These are phyloP conservation scores for Backusella tarrabulga DNA, from an alignment of 192 early-diverging fungal species.

Conservation along the genomic window DNA sequence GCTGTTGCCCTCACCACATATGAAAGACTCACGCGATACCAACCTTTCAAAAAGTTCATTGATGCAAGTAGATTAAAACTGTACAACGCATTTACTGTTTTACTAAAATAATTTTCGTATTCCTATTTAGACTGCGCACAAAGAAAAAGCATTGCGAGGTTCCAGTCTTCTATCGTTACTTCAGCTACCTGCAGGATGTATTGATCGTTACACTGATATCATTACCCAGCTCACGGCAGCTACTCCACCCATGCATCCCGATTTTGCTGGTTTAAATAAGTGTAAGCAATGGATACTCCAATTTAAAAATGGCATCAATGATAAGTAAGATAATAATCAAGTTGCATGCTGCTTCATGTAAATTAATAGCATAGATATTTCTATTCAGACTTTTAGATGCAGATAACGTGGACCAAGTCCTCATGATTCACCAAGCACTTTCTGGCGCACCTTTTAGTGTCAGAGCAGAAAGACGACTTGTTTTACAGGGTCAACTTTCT, in stretches of 20 bases:
- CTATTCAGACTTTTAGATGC: conserved; percentile 15
- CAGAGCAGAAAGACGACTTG: conserved; percentile 20
- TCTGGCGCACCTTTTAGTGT: conserved; percentile 24
- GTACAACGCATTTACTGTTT: neutral
- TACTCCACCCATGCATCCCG: conserved; percentile 36
- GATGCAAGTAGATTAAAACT: conserved; percentile 28
- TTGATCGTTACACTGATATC: conserved; percentile 25
- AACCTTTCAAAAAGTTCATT: conserved; percentile 35
- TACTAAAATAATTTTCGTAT: neutral
- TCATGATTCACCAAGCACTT: conserved; percentile 26
- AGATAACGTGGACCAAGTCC: conserved; percentile 27
- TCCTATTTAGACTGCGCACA: conserved; percentile 27
- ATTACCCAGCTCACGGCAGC: conserved; percentile 15
- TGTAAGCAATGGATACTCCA: conserved; percentile 15
- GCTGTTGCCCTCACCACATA: conserved; percentile 24
- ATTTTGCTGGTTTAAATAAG: conserved; percentile 24
- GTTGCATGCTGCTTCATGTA: neutral
- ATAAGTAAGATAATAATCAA: conserved; percentile 6
- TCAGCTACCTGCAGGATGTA: conserved; percentile 28
- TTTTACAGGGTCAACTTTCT: conserved; percentile 25
- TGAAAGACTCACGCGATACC: conserved; percentile 19
- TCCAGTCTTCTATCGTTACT: conserved; percentile 24
- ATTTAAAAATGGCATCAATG: neutral
- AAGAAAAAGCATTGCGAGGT: conserved; percentile 21
- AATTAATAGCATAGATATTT: conserved; percentile 1